Conservation (phyloP, 116 monocot species). For the Dioscorea cayenensis region DNA sequence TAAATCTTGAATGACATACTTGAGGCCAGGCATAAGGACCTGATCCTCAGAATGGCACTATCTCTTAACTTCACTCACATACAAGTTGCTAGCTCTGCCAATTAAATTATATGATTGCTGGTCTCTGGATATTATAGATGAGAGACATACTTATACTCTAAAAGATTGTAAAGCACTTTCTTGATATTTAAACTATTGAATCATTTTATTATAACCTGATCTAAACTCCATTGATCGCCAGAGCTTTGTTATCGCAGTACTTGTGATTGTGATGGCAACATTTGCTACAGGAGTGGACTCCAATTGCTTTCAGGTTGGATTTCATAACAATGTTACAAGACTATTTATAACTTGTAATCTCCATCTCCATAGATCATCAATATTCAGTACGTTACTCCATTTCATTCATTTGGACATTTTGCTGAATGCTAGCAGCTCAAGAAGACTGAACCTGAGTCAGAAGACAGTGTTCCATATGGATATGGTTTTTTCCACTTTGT, state of each 20-base stretch:
- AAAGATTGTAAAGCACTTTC: too few species aligned
- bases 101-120: too few species aligned
- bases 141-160: too few species aligned
- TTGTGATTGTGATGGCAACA: conserved; percentile 58
- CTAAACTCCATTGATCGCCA: conserved; percentile 7
- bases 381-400: background rate
- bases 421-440: conserved; percentile 37
- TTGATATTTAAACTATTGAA: too few species aligned
- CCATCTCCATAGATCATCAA: background rate
- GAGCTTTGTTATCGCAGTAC: conserved; percentile 64
- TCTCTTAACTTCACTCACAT: too few species aligned
- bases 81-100: too few species aligned
- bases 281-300: conserved; percentile 76
- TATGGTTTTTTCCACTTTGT: conserved; percentile 97
- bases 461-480: conserved; percentile 81
- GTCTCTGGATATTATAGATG: too few species aligned
- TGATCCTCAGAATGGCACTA: too few species aligned
- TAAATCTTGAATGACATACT: too few species aligned
- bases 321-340: background rate
- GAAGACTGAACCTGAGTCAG: conserved; percentile 40
- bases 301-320: conserved; percentile 72
- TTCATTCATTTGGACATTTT: background rate
- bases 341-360: background rate
- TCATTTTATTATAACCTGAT: conserved; percentile 1
- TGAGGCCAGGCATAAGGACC: too few species aligned